Conservation (phyloP, 306 rosid genomes). For the Abrus pulchellus region DNA sequence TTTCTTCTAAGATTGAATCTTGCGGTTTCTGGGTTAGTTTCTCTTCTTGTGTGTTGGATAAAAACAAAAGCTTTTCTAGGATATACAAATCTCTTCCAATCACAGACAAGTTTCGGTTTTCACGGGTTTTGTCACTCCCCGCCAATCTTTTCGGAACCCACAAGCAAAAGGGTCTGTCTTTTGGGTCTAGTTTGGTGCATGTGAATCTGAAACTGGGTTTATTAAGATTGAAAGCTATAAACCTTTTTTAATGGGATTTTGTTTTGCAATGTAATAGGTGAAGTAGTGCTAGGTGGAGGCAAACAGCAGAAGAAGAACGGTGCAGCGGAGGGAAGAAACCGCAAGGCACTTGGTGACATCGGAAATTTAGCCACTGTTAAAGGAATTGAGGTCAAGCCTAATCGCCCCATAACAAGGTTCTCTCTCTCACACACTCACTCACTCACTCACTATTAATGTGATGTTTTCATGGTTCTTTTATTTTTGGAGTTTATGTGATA, state of each 20-base stretch:
- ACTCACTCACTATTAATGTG: neutral
- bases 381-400: conserved; percentile 69
- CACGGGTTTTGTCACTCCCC: neutral
- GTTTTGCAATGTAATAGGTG: conserved; percentile 56
- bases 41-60: neutral
- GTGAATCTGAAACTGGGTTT: neutral
- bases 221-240: conserved; percentile 9
- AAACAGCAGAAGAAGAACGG: conserved; percentile 69
- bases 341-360: conserved; percentile 79
- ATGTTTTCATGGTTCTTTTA: no score
- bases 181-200: neutral
- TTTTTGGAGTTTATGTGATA: no score
- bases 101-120: neutral
- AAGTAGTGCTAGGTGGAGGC: conserved; percentile 61
- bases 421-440: neutral
- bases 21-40: neutral
- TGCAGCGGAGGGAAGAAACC: conserved; percentile 64
- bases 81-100: neutral
- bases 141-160: conserved; percentile 13
- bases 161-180: neutral
- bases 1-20: neutral
- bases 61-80: neutral
- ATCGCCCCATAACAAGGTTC: conserved; percentile 92
- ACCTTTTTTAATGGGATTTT: neutral
- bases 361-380: conserved; percentile 67